These are phyloP conservation scores for Backusella macrospora DNA, from an alignment of 192 early-diverging fungal species.

Conservation along the genomic window DNA sequence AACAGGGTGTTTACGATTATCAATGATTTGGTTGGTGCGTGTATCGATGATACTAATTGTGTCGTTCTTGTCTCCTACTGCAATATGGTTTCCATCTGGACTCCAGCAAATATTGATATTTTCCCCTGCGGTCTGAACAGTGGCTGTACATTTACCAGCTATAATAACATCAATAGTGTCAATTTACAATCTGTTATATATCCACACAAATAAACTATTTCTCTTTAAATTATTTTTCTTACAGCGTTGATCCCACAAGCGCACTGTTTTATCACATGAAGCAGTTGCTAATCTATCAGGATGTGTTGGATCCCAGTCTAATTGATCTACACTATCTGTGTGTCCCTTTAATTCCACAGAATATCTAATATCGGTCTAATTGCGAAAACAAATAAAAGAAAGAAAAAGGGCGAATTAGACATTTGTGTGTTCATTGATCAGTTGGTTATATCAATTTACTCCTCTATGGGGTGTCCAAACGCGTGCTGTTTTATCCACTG, in stretches of 20 bases:
- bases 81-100: constrained; percentile 74
- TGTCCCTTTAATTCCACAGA: constrained; percentile 74
- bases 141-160: constrained; percentile 59
- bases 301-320: constrained; percentile 78
- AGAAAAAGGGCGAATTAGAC: background rate
- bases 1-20: constrained; percentile 52
- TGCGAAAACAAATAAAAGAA: background rate
- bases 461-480: constrained; percentile 68
- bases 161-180: background rate
- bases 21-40: constrained; percentile 39
- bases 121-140: constrained; percentile 71
- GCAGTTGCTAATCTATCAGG: constrained; percentile 73
- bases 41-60: constrained; percentile 79
- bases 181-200: background rate
- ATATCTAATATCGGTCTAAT: constrained; percentile 57
- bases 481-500: constrained; percentile 73
- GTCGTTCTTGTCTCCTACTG: constrained; percentile 87
- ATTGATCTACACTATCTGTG: constrained; percentile 76
- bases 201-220: background rate
- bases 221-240: constrained; percentile 14
- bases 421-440: background rate
- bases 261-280: constrained; percentile 75
- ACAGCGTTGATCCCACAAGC: constrained; percentile 83
- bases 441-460: constrained; percentile 33
- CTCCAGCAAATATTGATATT: constrained; percentile 89